phyloP scores from a whole-genome alignment of 169 alveolate species.

The Plasmodium knowlesi region DNA sequence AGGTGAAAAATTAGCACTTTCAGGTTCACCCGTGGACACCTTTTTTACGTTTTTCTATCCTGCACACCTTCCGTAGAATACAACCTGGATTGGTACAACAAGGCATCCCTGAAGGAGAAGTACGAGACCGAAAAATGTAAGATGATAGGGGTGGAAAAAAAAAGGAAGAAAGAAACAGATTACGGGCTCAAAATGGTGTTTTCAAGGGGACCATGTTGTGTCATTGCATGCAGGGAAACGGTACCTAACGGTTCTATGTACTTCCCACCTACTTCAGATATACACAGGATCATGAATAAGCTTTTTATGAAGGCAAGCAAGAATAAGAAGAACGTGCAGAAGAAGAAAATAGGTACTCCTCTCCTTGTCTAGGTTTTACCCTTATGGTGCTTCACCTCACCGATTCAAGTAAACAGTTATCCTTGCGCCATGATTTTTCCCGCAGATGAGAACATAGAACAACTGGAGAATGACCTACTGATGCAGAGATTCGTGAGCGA shows the following conservation, averaged over 20 bases:
- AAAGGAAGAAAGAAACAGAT: not conserved
- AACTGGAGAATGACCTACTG: constrained; percentile 41
- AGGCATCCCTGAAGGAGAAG: constrained; percentile 30
- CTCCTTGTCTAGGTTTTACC: too few relatives aligned
- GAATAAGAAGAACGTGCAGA: not conserved
- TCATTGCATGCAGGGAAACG: not conserved
- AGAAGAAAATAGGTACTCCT: constrained; percentile 12
- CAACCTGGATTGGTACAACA: constrained; percentile 31
- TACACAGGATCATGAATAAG: constrained; percentile 6
- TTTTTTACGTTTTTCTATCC: too few relatives aligned
- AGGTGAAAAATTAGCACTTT: too few relatives aligned
- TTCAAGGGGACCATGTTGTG: not conserved
- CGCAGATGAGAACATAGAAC: constrained; percentile 31
- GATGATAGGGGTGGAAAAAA: not conserved
- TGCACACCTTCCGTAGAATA: not conserved
- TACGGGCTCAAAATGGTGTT: not conserved
- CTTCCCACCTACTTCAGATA: not conserved
- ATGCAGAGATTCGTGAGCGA: constrained; percentile 47
- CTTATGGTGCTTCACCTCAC: not conserved
- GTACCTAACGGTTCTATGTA: not conserved
- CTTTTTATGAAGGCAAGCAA: not conserved
- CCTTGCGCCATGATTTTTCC: not conserved
- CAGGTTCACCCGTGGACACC: too few relatives aligned
- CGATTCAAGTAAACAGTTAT: not conserved
- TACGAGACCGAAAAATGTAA: constrained; percentile 31